Base-by-base conservation (phyloP, 768 basidiomycete species). In the Hydnum rufescens region DNA sequence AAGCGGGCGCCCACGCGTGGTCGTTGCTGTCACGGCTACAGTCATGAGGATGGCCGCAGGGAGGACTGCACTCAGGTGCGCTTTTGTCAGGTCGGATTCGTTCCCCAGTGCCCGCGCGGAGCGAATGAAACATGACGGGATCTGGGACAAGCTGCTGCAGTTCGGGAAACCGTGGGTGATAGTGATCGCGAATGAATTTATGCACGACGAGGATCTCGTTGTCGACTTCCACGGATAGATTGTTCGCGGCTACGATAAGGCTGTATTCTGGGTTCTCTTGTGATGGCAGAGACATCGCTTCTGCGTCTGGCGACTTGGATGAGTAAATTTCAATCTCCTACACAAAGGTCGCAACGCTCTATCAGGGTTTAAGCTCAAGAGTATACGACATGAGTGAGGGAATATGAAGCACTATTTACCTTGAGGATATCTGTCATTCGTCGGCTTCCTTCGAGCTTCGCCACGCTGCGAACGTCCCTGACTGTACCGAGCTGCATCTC, bases 171-270 rank as follows among this genome's bases (percentile, higher is more conserved):
- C 88, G 85, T 28, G 83, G 74, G 0, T 83, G 77, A 64, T 97
- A 99, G 66, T 96, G 93, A 63, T 99, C 95, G 57, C 95, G 80
- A 61, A 97, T 92, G 72, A 96, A 97, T 85, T 99, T 99, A 69
- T 99, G 88, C 0, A 99, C 92, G 30, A 99, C 73, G 32, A 99
- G 71, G 52, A 96, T 87, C 65, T 99, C 95, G 60, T 99, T 99
- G 67, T 99, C 95, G 3, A 97, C 80, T 60, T 99, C 95, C 42
- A 99, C 95, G 1, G 90, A 88, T 54, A 97, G 70, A 65, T 99
- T 99, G 70, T 99, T 99, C 25, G 95, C 88, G 59, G 89, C 80
- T 3, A 99, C 95, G 60, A 97, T 97, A 55, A 97, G 71, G 56
- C 81, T 78, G 68, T 99, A 99, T 65, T 99, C 95, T 1, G 89